phyloP scores from a whole-genome alignment of 306 rosid species.

The Senna tora region DNA sequence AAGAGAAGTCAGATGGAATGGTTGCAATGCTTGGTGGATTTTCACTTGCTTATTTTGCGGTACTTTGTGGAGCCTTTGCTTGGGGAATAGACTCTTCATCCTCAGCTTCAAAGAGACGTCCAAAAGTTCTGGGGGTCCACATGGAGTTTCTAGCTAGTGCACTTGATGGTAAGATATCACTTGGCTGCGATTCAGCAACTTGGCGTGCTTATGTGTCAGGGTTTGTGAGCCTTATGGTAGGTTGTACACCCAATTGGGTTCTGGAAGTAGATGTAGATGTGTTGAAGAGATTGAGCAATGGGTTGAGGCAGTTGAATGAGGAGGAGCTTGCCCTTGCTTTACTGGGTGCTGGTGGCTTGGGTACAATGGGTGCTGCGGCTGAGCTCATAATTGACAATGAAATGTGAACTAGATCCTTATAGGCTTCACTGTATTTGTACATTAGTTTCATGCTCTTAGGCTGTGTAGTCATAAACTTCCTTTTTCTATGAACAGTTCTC shows the following conservation, averaged over 20 bases:
- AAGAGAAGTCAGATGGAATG: conserved; percentile 69
- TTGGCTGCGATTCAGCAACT: conserved; percentile 81
- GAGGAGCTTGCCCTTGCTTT: conserved; percentile 89
- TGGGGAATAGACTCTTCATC: conserved; percentile 95
- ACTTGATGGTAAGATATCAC: conserved; percentile 90
- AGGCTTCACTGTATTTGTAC: conserved; percentile 36
- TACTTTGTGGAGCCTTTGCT: conserved; percentile 82
- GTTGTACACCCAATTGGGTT: conserved; percentile 85
- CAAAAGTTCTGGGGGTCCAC: conserved; percentile 71
- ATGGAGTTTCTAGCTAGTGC: conserved; percentile 96
- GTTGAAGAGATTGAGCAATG: conserved; percentile 79
- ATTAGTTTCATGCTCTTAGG: conserved; percentile 33
- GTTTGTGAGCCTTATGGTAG: conserved; percentile 83
- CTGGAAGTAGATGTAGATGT: conserved; percentile 77
- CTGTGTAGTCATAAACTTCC: conserved; percentile 21
- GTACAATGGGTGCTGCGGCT: conserved; percentile 87
- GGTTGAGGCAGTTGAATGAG: conserved; percentile 80
- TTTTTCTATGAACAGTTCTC: conserved; percentile 30
- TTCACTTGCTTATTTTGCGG: conserved; percentile 85
- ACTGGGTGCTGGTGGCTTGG: conserved; percentile 71
- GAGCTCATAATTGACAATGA: conserved; percentile 72
- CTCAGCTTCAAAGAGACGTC: conserved; percentile 80
- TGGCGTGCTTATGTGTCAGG: conserved; percentile 92
- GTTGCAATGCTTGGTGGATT: conserved; percentile 84
- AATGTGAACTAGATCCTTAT: conserved; percentile 37